Base-by-base conservation (phyloP, 805 yeast genomes). In the Lipomyces yamadae region DNA sequence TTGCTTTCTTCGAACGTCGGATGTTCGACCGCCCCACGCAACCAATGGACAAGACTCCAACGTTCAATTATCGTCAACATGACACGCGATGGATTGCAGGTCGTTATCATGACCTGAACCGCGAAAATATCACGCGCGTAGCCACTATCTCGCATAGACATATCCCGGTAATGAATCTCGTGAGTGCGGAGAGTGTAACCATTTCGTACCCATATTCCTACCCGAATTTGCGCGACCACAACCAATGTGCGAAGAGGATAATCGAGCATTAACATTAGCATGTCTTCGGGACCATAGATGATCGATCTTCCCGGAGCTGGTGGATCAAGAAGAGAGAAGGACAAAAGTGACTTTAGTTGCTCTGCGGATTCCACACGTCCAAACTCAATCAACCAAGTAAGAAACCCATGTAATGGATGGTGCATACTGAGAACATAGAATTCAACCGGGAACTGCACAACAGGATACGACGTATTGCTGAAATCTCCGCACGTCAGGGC, bases 171-270 rank as follows among this genome's bases (percentile, higher is more conserved):
- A 64, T 92, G 86, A 71, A 87, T 89, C 70, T 90, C 82, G 74
- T 94, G 98, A 33, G 88, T 86, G 53, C 89, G 82, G 4, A 92
- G 87, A 53, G 93, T 88, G 66, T 86, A 84, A 0, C 99, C 99
- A 77, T 94, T 94, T 73, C 98, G 84, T 0, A 94, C 97, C 98
- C 98, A 94, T 64, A 89, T 84, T 0, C 97, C 97, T 0, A 90
- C 87, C 67, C 91, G 88, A 7, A 94, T 90, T 73, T 95, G 98
- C 0, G 97, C 86, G 70, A 91, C 78, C 7, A 91, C 77, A 0
- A 91, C 97, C 35, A 92, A 74, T 0, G 93, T 88, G 65, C 96
- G 82, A 29, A 95, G 76, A 0, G 97, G 89, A 69, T 89, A 88
- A 70, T 92, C 97, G 70, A 89, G 84, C 5, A 89, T 73, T 10